Conservation (phyloP, 2,329 filamentous ascomycete species). For the Diaporthe sp. region DNA sequence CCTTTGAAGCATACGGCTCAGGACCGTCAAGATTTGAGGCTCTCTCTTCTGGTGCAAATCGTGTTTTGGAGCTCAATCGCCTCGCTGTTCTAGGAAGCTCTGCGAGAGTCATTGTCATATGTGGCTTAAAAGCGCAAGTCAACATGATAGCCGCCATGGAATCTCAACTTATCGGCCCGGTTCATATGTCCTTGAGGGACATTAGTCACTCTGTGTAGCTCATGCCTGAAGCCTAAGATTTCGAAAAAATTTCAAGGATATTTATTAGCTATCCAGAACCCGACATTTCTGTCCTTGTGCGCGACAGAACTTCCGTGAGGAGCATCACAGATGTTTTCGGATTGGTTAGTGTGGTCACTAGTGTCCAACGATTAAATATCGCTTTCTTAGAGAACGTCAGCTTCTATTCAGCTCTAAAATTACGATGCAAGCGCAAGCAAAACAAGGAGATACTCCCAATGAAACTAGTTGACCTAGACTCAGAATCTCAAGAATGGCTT, state of each 20-base stretch:
- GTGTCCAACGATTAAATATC: not conserved
- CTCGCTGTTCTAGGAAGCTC: not conserved
- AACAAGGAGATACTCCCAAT: not conserved
- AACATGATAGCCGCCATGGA: not conserved
- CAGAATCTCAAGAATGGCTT: slow-evolving; percentile 7
- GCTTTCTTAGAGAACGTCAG: slow-evolving; percentile 4
- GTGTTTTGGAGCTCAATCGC: not conserved
- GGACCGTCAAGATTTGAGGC: not conserved
- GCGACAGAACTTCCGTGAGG: not conserved
- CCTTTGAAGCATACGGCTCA: not conserved
- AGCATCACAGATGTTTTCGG: not conserved
- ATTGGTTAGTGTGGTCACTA: not conserved
- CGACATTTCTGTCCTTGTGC: slow-evolving; percentile 5
- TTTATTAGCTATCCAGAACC: not conserved
- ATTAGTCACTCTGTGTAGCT: not conserved
- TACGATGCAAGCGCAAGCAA: not conserved
- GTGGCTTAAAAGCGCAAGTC: slow-evolving; percentile 4
- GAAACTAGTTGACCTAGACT: not conserved
- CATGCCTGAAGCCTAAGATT: not conserved
- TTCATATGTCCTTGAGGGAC: not conserved
- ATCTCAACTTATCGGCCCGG: not conserved
- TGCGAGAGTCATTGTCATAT: not conserved
- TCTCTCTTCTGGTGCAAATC: not conserved
- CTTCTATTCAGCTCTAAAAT: slow-evolving; percentile 3
- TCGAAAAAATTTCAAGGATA: not conserved